phyloP scores from a whole-genome alignment of 164 flowering plant genomes.

The Buxus sempervirens region DNA sequence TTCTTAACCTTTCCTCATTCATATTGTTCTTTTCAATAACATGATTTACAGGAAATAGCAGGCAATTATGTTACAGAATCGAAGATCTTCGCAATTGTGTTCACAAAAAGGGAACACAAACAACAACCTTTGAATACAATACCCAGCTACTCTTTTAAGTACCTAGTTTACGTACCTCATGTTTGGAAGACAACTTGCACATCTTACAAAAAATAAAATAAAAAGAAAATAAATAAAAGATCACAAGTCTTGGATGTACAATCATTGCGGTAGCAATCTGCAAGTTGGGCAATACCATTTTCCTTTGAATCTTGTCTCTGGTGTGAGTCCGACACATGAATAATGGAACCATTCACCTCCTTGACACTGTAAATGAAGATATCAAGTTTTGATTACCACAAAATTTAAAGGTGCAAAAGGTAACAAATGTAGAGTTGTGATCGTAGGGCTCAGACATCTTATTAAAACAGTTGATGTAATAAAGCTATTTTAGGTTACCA shows the following conservation, averaged over 20 bases:
- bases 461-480: too few species aligned
- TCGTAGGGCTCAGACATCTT: not conserved
- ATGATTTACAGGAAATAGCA: too few species aligned
- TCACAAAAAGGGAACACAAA: too few species aligned
- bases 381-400: not conserved
- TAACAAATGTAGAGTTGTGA: not conserved
- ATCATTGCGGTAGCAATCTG: constrained; percentile 35
- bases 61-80: too few species aligned
- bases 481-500: too few species aligned
- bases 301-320: constrained; percentile 97
- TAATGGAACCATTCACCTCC: constrained; percentile 99
- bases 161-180: not conserved
- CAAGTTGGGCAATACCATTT: constrained; percentile 99
- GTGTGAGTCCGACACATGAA: constrained; percentile 90
- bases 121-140: too few species aligned
- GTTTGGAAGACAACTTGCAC: not conserved
- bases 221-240: too few species aligned
- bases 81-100: too few species aligned
- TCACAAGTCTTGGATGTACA: not conserved
- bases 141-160: not conserved
- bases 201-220: not conserved
- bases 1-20: too few species aligned
- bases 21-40: too few species aligned
- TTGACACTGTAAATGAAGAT: constrained; percentile 67
- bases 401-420: not conserved